Conservation (phyloP, 1,139 yeast species). For the Debaryomyces robertsiae region DNA sequence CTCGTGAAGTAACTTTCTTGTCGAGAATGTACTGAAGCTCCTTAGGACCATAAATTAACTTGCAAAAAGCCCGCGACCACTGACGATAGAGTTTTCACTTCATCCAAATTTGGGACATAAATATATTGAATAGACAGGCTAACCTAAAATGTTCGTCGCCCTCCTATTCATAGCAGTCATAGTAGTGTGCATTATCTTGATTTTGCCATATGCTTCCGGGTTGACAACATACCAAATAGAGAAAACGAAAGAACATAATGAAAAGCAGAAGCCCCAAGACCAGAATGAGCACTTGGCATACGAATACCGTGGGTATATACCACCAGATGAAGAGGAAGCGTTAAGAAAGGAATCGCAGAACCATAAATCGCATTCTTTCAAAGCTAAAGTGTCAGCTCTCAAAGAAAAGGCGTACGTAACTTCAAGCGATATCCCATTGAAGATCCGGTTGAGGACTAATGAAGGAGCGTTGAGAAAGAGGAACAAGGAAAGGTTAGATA, state of each 20-base stretch:
- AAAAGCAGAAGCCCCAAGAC: too few relatives aligned
- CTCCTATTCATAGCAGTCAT: conserved; percentile 28
- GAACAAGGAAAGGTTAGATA: conserved; percentile 34
- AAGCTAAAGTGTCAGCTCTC: conserved; percentile 30
- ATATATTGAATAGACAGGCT: too few relatives aligned
- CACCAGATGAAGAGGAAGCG: conserved; percentile 40
- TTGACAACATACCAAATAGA: conserved; percentile 35
- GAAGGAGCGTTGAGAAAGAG: conserved; percentile 22
- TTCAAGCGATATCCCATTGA: conserved; percentile 42
- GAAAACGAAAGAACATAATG: conserved; percentile 12
- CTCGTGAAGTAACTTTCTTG: too few relatives aligned
- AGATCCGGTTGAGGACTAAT: conserved; percentile 31
- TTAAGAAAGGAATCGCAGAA: conserved; percentile 14
- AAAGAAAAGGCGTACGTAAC: conserved; percentile 38
- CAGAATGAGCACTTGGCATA: neutral
- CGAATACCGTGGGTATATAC: conserved; percentile 34
- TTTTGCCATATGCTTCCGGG: conserved; percentile 44
- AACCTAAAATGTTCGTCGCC: conserved; percentile 9
- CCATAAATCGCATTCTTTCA: conserved; percentile 16
- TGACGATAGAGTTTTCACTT: too few relatives aligned
- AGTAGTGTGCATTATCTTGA: conserved; percentile 33
- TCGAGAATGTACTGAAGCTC: too few relatives aligned
- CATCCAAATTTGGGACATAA: too few relatives aligned
- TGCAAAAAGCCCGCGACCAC: too few relatives aligned
- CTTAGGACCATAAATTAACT: too few relatives aligned